Percentiles rank a stretch among this genome's conserved stretches.
phyloP scores from a whole-genome alignment of 352 stramenopile species.

The Phytophthora gonapodyides region DNA sequence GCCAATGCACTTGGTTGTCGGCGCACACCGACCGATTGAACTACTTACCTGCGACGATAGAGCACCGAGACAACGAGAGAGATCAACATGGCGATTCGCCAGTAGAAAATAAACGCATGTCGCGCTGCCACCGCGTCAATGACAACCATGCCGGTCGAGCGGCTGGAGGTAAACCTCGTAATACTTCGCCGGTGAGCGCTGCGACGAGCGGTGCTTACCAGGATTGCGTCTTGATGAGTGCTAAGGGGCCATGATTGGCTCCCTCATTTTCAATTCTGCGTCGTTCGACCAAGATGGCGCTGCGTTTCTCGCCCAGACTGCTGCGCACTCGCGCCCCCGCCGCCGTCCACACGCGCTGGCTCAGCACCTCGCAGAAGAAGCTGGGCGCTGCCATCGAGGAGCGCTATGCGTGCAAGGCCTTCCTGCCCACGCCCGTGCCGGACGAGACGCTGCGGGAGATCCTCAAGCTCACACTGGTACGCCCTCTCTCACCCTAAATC shows the following conservation, averaged over 20 bases:
- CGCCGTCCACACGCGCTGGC: slow-evolving; percentile 2
- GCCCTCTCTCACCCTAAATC: not conserved
- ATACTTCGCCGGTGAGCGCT: too few relatives aligned
- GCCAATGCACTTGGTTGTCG: too few relatives aligned
- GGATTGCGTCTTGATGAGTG: too few relatives aligned
- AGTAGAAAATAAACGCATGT: too few relatives aligned
- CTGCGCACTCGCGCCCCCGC: slow-evolving; percentile 3
- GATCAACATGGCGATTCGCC: too few relatives aligned
- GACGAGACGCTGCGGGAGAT: slow-evolving; percentile 67
- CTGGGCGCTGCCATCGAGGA: slow-evolving; percentile 32
- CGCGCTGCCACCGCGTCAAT: too few relatives aligned
- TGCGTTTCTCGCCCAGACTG: slow-evolving; percentile 11
- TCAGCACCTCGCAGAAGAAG: slow-evolving; percentile 21
- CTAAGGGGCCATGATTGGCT: not conserved
- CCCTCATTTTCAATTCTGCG: not conserved
- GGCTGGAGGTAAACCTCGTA: too few relatives aligned
- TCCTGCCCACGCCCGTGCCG: slow-evolving; percentile 47
- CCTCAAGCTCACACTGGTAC: slow-evolving; percentile 64
- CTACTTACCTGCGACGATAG: too few relatives aligned
- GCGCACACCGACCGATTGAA: too few relatives aligned
- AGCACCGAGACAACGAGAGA: too few relatives aligned
- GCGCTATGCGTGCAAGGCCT: slow-evolving; percentile 51
- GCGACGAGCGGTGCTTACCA: too few relatives aligned
- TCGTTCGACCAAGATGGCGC: slow-evolving; percentile 3
- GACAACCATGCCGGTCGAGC: too few relatives aligned